phyloP scores from a whole-genome alignment of 2,329 filamentous ascomycete genomes.

The Bipolaris oryzae region DNA sequence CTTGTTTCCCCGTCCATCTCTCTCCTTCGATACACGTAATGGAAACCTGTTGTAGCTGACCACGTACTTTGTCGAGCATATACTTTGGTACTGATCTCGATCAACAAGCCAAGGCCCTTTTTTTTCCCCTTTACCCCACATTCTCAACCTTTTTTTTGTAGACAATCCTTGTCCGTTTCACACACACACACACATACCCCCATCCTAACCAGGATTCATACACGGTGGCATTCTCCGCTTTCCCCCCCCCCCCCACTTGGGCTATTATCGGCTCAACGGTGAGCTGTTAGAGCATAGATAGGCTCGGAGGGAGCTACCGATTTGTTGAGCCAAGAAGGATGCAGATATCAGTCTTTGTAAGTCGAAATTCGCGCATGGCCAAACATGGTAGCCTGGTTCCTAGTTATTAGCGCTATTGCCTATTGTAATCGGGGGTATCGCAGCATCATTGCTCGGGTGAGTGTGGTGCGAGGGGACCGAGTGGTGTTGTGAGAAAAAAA shows the following conservation, averaged over 20 bases:
- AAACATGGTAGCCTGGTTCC: not conserved
- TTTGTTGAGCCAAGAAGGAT: not conserved
- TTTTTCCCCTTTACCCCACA: not conserved
- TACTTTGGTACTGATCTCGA: not conserved
- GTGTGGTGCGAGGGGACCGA: not conserved
- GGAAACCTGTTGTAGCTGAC: not conserved
- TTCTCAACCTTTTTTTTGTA: not conserved
- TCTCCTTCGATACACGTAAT: not conserved
- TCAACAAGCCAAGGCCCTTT: not conserved
- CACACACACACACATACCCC: too few species aligned
- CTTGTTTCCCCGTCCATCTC: too few species aligned
- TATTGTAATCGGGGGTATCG: not conserved
- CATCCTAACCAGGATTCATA: too few species aligned
- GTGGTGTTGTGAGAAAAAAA: not conserved
- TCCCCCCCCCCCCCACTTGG: not conserved
- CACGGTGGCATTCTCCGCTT: too few species aligned
- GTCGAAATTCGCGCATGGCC: not conserved
- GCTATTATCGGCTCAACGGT: not conserved
- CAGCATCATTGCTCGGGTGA: not conserved
- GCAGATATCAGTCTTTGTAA: not conserved
- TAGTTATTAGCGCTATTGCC: not conserved
- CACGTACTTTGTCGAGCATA: not conserved
- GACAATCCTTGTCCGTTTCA: not conserved
- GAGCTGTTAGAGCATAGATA: not conserved
- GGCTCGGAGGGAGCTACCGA: not conserved